Base-by-base conservation (phyloP, 768 basidiomycete species). In the Serendipita sp. region DNA sequence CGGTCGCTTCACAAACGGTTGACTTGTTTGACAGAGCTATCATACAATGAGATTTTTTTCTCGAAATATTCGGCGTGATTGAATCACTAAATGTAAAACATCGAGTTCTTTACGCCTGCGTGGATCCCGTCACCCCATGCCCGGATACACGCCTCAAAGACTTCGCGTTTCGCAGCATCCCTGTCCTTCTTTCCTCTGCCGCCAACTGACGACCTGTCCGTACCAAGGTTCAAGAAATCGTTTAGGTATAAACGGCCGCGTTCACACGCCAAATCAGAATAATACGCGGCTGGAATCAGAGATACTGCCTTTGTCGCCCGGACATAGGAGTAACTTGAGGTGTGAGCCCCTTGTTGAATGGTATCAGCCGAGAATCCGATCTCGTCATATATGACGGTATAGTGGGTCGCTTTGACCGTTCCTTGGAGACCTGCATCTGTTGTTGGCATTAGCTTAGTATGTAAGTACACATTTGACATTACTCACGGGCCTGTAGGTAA, bases 281-380 rank as follows among this genome's bases (percentile, higher is more conserved):
- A 77, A 69, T 77, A 77, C 11, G 76, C 77, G 0, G 88, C 80
- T 0, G 89, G 88, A 10, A 90, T 78, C 28, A 91, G 76, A 70
- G 86, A 89, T 35, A 93, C 91, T 0, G 89, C 85, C 69, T 88
- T 86, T 2, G 89, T 93, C 0, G 89, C 89, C 3, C 90, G 81
- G 0, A 86, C 89, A 68, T 88, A 93, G 13, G 88, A 76, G 70
- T 90, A 91, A 68, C 83, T 83, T 13, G 78, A 73, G 64, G 82
- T 77, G 70, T 91, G 81, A 0, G 86, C 83, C 1, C 88, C 85
- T 66, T 83, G 78, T 70, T 92, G 90, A 10, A 91, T 75, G 15
- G 82, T 81, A 71, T 93, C 85, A 0, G 88, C 84, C 1, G 74
- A 74, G n/a, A 90, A 75, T 2, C 65, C 70, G 70, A 81, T 84